A percentile compares a stretch with the other conserved stretches of the same genome.
These are phyloP conservation scores for Clausena lansium DNA, from an alignment of 345 rosid genomes.

Conservation along the genomic window DNA sequence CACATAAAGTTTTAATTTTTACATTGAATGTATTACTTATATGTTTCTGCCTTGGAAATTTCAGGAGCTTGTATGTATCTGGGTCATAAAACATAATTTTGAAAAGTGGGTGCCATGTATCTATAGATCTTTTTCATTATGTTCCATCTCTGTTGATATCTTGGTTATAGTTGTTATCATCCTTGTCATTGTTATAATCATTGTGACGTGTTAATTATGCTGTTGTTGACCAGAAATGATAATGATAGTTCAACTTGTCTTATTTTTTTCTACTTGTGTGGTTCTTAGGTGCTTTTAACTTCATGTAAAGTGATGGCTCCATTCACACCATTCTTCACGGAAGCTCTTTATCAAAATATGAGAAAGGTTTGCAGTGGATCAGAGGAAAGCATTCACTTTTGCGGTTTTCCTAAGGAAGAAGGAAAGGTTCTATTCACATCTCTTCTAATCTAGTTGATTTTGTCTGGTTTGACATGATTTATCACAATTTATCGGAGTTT, in stretches of 20 bases:
- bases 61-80: neutral
- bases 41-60: neutral
- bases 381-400: constrained; percentile 88
- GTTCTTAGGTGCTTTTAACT: constrained; percentile 82
- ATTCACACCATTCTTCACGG: constrained; percentile 98
- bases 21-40: neutral
- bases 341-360: constrained; percentile 90
- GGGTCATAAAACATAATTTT: neutral
- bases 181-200: neutral
- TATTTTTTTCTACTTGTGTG: constrained; percentile 11
- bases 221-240: neutral
- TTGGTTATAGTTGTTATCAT: neutral
- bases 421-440: constrained; percentile 56
- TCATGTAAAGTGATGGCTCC: constrained; percentile 98
- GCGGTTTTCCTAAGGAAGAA: constrained; percentile 76
- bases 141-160: neutral
- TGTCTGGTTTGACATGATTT: neutral
- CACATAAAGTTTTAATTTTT: no score
- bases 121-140: neutral
- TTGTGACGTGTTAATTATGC: neutral
- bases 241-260: neutral
- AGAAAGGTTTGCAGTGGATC: constrained; percentile 66
- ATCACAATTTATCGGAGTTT: neutral
- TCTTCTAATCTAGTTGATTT: neutral
- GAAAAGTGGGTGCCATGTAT: neutral